Evolutionary conservation across 352 stramenopile species (phyloP), one percentile per base, ranked within the genome.

Genomic region (Sclerospora graminicola): DNA sequence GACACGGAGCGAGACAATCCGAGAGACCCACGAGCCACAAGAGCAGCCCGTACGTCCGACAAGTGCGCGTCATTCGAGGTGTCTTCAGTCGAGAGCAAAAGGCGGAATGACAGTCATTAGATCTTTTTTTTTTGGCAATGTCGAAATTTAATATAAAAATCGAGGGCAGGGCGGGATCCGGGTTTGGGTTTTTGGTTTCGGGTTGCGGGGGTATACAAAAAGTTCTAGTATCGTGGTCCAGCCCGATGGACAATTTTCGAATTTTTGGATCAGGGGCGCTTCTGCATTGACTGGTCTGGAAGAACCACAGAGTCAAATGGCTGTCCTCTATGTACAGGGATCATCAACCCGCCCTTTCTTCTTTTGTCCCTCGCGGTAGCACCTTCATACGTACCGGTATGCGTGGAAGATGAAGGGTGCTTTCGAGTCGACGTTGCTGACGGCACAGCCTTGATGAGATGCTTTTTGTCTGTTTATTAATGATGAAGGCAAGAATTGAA

Each of bases 121-220:
- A 66, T 66, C 57, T 60, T 65, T 32, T 51, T 62, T 66, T 52
- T 61, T 61, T 31, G 43, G 43, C 41, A 57, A 38, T 31, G n/a
- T n/a, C n/a, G n/a, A 26, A 26, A 26, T 26, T 26, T 26, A 26
- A 21, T 15, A 15, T 3, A 26, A 6, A 26, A 26, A 26, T 26
- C 21, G 21, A 26, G 21, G 21, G n/a, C n/a, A n/a, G n/a, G n/a
- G n/a, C n/a, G n/a, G 27, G 39, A 50, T 46, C 21, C 26, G 11
- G 50, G 42, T 41, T 31, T 30, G 57, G 52, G 33, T 35, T n/a
- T n/a, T n/a, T n/a, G n/a, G n/a, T n/a, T n/a, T n/a, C 47, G 52
- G 51, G 51, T 33, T 34, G 18, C 15, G 2, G 0, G 2, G 2
- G 0, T 8, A 56, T 57, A 51, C 54, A 48, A 36, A 54, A 20